These are phyloP conservation scores for Strombidium stylifer DNA, from an alignment of 73 alveolate genomes.

Conservation along the genomic window DNA sequence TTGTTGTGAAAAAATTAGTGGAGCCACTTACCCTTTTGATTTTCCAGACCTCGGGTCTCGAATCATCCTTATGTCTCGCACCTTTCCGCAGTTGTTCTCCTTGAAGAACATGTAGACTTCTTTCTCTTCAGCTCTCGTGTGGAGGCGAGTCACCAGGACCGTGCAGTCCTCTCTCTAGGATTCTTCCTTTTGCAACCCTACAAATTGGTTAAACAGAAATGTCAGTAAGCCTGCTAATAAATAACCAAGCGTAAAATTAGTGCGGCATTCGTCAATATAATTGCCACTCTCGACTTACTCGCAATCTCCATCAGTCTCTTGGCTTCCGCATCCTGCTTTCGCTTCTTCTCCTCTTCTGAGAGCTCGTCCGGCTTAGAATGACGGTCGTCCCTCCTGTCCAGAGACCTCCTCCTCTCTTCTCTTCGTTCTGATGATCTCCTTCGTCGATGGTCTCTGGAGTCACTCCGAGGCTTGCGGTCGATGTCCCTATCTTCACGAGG, in stretches of 20 bases:
- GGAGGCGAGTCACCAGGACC: conserved; percentile 82
- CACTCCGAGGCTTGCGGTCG: too few species aligned
- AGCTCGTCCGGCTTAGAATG: too few species aligned
- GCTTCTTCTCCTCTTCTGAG: conserved; percentile 3
- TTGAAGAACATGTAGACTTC: conserved; percentile 90
- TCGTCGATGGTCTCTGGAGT: conserved; percentile 1
- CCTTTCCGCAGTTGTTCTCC: conserved; percentile 77
- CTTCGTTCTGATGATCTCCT: conserved; percentile 1
- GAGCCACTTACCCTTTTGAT: conserved; percentile 72
- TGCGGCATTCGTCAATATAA: neutral
- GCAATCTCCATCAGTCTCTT: neutral
- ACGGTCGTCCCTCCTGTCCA: too few species aligned
- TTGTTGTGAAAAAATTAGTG: neutral
- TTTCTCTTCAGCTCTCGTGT: conserved; percentile 85
- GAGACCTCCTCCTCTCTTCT: too few species aligned
- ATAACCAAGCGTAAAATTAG: neutral
- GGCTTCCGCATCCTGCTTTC: neutral
- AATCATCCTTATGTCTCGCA: conserved; percentile 93
- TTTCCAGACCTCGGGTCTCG: conserved; percentile 91
- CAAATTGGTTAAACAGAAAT: conserved; percentile 40
- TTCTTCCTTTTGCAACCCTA: conserved; percentile 81
- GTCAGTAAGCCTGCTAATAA: neutral
- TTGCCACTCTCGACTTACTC: neutral
- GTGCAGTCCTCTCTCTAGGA: conserved; percentile 96
- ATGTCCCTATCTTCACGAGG: too few species aligned